phyloP scores from a whole-genome alignment of 2,329 filamentous ascomycete species.

The Diaporthe ampelina region DNA sequence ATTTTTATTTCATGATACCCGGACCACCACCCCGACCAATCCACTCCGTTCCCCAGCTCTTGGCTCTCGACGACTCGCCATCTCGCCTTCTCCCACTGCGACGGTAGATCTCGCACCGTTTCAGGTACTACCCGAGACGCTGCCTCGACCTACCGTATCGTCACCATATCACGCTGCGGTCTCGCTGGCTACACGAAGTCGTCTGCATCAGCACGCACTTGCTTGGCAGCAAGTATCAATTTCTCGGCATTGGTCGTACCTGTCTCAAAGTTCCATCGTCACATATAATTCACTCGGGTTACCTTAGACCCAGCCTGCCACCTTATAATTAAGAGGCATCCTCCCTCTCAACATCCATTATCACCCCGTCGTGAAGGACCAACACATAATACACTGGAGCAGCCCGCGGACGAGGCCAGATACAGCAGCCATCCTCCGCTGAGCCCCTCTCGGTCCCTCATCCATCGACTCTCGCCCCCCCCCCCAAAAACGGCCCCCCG shows the following conservation, averaged over 20 bases:
- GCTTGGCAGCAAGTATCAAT: slow-evolving; percentile 40
- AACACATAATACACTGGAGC: not conserved
- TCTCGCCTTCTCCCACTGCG: slow-evolving; percentile 15
- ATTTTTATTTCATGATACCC: slow-evolving; percentile 12
- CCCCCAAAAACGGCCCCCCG: slow-evolving; percentile 4
- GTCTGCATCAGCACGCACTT: slow-evolving; percentile 32
- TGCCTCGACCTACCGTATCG: slow-evolving; percentile 27
- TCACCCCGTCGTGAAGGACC: not conserved
- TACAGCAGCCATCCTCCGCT: slow-evolving; percentile 15
- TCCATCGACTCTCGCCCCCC: slow-evolving; percentile 13
- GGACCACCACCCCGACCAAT: slow-evolving; percentile 3
- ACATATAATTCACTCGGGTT: slow-evolving; percentile 27
- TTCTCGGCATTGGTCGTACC: slow-evolving; percentile 38
- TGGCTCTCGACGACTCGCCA: slow-evolving; percentile 34
- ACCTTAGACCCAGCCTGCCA: not conserved
- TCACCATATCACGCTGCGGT: not conserved
- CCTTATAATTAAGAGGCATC: not conserved
- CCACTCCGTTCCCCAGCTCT: slow-evolving; percentile 23
- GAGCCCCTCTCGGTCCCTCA: slow-evolving; percentile 21
- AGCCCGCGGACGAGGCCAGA: slow-evolving; percentile 15
- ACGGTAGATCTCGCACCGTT: slow-evolving; percentile 28
- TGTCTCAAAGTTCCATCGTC: slow-evolving; percentile 18
- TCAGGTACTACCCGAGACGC: slow-evolving; percentile 29
- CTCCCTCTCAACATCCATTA: not conserved
- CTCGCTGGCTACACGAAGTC: slow-evolving; percentile 36